Conservation (phyloP, 2,329 filamentous ascomycete genomes). For the Cercospora sesami region DNA sequence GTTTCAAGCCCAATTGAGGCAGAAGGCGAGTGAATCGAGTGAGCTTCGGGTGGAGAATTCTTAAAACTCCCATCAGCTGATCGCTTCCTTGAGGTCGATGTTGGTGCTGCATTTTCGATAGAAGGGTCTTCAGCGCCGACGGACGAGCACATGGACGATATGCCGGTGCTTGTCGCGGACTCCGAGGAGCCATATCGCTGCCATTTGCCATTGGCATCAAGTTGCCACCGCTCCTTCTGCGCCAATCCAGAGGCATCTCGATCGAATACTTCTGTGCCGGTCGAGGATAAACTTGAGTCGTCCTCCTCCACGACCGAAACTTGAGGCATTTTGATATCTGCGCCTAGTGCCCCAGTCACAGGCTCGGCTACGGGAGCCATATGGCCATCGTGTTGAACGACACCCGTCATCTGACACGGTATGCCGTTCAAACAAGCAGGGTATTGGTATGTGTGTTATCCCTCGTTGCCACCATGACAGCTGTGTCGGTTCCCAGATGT, state of each 20-base stretch:
- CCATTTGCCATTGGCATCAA: constrained; percentile 36
- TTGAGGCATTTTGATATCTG: constrained; percentile 23
- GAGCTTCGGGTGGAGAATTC: constrained; percentile 10
- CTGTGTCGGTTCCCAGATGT: constrained; percentile 8
- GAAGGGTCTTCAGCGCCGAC: constrained; percentile 32
- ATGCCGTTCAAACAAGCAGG: constrained; percentile 11
- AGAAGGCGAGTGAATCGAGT: neutral
- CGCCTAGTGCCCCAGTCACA: constrained; percentile 18
- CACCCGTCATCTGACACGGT: constrained; percentile 21
- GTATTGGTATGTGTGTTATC: constrained; percentile 9
- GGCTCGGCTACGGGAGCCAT: constrained; percentile 19
- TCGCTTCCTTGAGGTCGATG: constrained; percentile 31
- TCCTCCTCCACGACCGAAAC: constrained; percentile 30
- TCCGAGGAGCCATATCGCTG: constrained; percentile 37
- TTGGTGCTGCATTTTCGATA: constrained; percentile 12
- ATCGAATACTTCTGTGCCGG: constrained; percentile 36
- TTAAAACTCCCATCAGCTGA: constrained; percentile 37
- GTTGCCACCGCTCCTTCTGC: constrained; percentile 29
- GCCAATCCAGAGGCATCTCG: constrained; percentile 22
- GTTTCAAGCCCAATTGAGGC: constrained; percentile 2
- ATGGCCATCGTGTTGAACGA: constrained; percentile 20
- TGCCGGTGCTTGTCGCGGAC: constrained; percentile 38
- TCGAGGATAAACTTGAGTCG: constrained; percentile 37
- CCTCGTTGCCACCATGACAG: constrained; percentile 25
- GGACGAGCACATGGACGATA: constrained; percentile 39